phyloP scores from a whole-genome alignment of 2,329 filamentous ascomycete genomes.

The Aspergillus tanneri region DNA sequence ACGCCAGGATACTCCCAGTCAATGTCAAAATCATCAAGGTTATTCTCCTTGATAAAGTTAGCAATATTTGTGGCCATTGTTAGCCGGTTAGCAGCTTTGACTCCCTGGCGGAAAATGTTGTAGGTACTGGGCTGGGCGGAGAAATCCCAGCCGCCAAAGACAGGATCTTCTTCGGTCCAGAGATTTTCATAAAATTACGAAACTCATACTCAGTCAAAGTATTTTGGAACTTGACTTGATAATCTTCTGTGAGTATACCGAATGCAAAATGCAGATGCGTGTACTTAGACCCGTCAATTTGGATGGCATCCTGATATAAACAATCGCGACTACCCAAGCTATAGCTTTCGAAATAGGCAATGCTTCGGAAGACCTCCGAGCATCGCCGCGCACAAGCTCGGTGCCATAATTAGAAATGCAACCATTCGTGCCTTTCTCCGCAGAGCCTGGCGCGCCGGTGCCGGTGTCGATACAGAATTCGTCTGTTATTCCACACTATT shows the following conservation, averaged over 20 bases:
- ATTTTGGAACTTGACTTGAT: constrained; percentile 23
- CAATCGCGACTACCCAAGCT: constrained; percentile 30
- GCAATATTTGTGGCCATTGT: constrained; percentile 40
- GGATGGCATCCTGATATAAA: constrained; percentile 24
- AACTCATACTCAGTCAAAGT: constrained; percentile 28
- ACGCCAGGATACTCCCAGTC: constrained; percentile 20
- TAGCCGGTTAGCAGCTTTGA: constrained; percentile 38
- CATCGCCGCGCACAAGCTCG: constrained; percentile 29
- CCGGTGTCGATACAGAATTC: constrained; percentile 43
- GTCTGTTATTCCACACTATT: constrained; percentile 45
- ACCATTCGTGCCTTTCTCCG: constrained; percentile 33
- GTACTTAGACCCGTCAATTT: constrained; percentile 25
- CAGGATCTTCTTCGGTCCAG: constrained; percentile 37
- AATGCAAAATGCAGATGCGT: constrained; percentile 43
- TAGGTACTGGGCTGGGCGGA: constrained; percentile 40
- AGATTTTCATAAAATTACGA: constrained; percentile 31
- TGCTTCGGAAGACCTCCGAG: constrained; percentile 19
- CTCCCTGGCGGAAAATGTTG: constrained; percentile 39
- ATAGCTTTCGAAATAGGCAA: constrained; percentile 37
- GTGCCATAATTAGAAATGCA: constrained; percentile 47
- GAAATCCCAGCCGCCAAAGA: constrained; percentile 50
- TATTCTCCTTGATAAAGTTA: constrained; percentile 13
- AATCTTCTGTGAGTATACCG: constrained; percentile 33
- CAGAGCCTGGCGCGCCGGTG: constrained; percentile 41
- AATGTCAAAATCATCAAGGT: constrained; percentile 16